Evolutionary conservation across 441 rosid species (phyloP).

Genomic region (Capsella rubella): DNA sequence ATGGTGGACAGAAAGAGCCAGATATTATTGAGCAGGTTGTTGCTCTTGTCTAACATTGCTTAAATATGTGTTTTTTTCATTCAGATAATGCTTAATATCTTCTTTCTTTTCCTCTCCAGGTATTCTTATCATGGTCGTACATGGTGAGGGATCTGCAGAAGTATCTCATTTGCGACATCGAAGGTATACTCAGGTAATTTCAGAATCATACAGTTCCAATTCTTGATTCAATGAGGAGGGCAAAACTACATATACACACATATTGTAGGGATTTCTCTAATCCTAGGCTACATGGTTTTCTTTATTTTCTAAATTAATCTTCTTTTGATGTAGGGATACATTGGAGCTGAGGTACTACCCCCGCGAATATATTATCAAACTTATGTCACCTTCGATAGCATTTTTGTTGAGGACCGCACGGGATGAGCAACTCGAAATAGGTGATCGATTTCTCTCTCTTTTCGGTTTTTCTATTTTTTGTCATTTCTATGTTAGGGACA

Average conservation of each 20-base stretch:
- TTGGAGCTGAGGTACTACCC: constrained; percentile 73
- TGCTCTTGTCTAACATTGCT: constrained; percentile 30
- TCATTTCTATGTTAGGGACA: constrained; percentile 7
- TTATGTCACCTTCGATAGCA: constrained; percentile 80
- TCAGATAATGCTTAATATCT: not conserved
- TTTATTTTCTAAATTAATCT: not conserved
- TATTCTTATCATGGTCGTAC: constrained; percentile 75
- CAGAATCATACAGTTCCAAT: not conserved
- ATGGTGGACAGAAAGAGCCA: constrained; percentile 91
- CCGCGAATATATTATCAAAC: constrained; percentile 61
- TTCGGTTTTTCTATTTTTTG: not conserved
- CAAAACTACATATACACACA: not conserved
- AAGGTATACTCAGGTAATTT: constrained; percentile 69
- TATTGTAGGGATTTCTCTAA: not conserved
- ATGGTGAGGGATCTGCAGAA: constrained; percentile 62
- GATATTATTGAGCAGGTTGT: constrained; percentile 89
- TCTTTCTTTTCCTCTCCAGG: constrained; percentile 54
- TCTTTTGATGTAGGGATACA: constrained; percentile 62
- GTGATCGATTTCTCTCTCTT: constrained; percentile 43
- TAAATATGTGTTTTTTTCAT: not conserved
- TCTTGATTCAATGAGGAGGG: no score
- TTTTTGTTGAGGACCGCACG: constrained; percentile 87
- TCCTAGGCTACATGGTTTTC: not conserved
- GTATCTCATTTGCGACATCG: constrained; percentile 64
- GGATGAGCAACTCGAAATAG: constrained; percentile 61